Base-by-base conservation (phyloP, 1,139 yeast genomes). In the Scheffersomyces titani region DNA sequence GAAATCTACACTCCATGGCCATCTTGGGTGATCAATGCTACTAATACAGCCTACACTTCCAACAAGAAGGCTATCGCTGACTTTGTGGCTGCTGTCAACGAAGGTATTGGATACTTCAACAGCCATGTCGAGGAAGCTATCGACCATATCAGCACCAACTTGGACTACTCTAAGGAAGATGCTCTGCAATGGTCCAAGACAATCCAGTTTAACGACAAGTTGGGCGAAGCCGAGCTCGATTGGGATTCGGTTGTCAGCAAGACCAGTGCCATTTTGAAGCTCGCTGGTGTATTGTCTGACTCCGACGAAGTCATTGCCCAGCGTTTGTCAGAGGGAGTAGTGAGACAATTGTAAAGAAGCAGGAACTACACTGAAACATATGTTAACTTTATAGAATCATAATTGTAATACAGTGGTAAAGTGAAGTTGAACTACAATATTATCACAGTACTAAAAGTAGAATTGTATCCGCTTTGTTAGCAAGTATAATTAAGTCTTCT, bases 1-100 rank as follows among this genome's bases (percentile, higher is more conserved):
- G 91, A 89, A 63, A 91, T 92, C 55, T 90, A 89, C 72, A 92
- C 98, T 0, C 98, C 98, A 9, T 92, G 98, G 98, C 94, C 98
- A 7, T 90, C 97, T 1, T 92, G 97, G 97, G 93, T 91, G 19
- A 79, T 92, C 53, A 84, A 87, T 22, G 86, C 86, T 13, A 68
- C 79, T 53, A 69, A 69, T 52, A 67, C 77, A 4, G 75, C 76
- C 24, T 69, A 75, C 40, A 66, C 64, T 3, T 66, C 61, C 5
- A 65, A 72, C 18, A 64, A 65, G 11, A 65, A 67, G 11, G 71
- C 69, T 5, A 63, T 87, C 46, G 63, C 69, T 22, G 71, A 68
- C 2, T 86, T 90, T 61, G 63, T 86, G 54, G 65, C 70, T 1
- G 87, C 87, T 2, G 76, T 91, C 50, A 83, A 86, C 66, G 74